Conservation (phyloP, 106 monocot genomes). For the Allium cepa region DNA sequence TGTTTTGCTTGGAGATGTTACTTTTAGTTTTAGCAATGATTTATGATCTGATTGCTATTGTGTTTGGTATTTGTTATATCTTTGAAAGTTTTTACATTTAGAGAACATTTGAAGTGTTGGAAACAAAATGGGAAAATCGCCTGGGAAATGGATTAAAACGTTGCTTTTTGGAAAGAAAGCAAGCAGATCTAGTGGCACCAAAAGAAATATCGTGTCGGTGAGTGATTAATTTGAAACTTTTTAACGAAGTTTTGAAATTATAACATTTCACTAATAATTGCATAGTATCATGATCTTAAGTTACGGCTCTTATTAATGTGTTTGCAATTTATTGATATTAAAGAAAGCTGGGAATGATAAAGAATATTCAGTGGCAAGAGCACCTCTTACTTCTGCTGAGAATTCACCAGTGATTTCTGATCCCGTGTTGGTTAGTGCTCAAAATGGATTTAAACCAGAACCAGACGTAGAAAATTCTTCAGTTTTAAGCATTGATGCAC, state of each 20-base stretch:
- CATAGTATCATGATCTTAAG: not conserved
- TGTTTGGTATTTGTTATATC: not conserved
- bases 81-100: not conserved
- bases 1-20: too few species aligned
- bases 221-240: constrained; percentile 2
- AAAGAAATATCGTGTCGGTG: constrained; percentile 25
- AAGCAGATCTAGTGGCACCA: constrained; percentile 34
- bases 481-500: constrained; percentile 17
- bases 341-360: constrained; percentile 43
- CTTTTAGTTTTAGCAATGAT: not conserved
- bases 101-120: not conserved
- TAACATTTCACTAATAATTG: not conserved
- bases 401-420: constrained; percentile 65
- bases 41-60: not conserved
- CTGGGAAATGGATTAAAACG: constrained; percentile 88
- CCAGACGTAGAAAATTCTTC: constrained; percentile 25
- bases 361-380: constrained; percentile 21
- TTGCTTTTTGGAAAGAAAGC: constrained; percentile 85
- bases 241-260: not conserved
- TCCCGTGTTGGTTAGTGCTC: constrained; percentile 39
- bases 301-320: not conserved
- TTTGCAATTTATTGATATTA: not conserved
- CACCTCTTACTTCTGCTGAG: constrained; percentile 20
- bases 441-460: constrained; percentile 24
- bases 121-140: constrained; percentile 85